Evolutionary conservation across 164 flowering plant species (phyloP).

Genomic region (Sedum album): DNA sequence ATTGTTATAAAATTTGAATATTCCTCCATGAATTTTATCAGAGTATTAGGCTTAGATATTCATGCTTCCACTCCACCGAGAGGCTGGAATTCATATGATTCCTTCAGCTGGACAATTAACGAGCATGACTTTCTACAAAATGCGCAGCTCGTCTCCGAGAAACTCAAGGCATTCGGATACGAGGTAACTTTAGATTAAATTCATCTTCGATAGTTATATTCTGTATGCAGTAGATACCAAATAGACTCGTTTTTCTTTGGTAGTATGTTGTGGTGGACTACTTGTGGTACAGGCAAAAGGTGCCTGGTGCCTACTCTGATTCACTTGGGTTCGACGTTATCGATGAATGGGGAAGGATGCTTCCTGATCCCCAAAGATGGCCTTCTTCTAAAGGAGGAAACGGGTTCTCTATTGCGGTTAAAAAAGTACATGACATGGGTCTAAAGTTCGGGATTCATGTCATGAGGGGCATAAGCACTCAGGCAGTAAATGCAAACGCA

Average conservation of each 20-base stretch:
- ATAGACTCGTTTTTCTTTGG: neutral
- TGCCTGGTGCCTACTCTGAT: conserved; percentile 49
- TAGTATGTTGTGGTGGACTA: conserved; percentile 93
- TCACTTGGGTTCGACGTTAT: conserved; percentile 81
- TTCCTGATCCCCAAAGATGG: conserved; percentile 87
- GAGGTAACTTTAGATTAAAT: too few species aligned
- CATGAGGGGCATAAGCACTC: conserved; percentile 91
- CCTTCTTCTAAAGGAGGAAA: conserved; percentile 72
- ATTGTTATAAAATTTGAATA: too few species aligned
- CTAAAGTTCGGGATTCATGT: conserved; percentile 95
- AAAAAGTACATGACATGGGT: conserved; percentile 73
- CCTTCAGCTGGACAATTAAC: conserved; percentile 74
- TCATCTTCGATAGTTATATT: too few species aligned
- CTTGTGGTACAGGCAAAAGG: conserved; percentile 85
- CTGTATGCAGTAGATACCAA: too few species aligned
- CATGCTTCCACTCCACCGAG: conserved; percentile 66
- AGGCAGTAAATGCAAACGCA: conserved; percentile 82
- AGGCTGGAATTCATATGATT: conserved; percentile 98
- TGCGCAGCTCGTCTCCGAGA: conserved; percentile 51
- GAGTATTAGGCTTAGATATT: conserved; percentile 20
- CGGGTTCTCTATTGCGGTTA: conserved; percentile 73
- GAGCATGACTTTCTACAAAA: conserved; percentile 74
- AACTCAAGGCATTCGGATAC: conserved; percentile 54
- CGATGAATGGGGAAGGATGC: conserved; percentile 89
- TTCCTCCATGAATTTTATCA: conserved; percentile 9